phyloP scores from a whole-genome alignment of 345 rosid species.

The Geranium brycei region DNA sequence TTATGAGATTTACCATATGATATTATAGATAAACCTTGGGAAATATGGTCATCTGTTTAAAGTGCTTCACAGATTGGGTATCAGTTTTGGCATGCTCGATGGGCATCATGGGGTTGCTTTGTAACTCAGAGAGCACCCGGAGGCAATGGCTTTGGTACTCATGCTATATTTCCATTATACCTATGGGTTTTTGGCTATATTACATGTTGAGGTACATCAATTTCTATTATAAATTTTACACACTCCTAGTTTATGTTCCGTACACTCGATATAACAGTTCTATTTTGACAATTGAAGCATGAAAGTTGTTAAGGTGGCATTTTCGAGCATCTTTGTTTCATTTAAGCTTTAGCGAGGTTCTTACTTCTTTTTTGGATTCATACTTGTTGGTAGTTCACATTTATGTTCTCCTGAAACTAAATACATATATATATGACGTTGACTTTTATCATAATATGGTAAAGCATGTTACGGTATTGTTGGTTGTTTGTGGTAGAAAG shows the following conservation, averaged over 20 bases:
- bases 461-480: too few species aligned
- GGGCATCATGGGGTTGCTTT: conserved; percentile 44
- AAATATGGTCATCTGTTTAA: conserved; percentile 1
- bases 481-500: conserved; percentile 39
- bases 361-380: too few species aligned
- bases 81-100: conserved; percentile 57
- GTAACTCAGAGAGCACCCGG: conserved; percentile 33
- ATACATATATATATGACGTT: too few species aligned
- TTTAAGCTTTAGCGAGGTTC: too few species aligned
- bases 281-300: neutral
- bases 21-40: neutral
- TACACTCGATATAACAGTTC: too few species aligned
- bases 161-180: conserved; percentile 30
- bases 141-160: conserved; percentile 67
- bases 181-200: conserved; percentile 69
- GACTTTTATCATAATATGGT: too few species aligned
- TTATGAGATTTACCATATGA: too few species aligned
- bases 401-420: too few species aligned
- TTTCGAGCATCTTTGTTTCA: neutral
- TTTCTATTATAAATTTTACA: neutral
- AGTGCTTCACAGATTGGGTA: conserved; percentile 44
- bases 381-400: too few species aligned
- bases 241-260: too few species aligned
- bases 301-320: neutral
- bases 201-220: conserved; percentile 59